These are phyloP conservation scores for Wickerhamiella pararugosa DNA, from an alignment of 1,139 yeast species.

Conservation along the genomic window DNA sequence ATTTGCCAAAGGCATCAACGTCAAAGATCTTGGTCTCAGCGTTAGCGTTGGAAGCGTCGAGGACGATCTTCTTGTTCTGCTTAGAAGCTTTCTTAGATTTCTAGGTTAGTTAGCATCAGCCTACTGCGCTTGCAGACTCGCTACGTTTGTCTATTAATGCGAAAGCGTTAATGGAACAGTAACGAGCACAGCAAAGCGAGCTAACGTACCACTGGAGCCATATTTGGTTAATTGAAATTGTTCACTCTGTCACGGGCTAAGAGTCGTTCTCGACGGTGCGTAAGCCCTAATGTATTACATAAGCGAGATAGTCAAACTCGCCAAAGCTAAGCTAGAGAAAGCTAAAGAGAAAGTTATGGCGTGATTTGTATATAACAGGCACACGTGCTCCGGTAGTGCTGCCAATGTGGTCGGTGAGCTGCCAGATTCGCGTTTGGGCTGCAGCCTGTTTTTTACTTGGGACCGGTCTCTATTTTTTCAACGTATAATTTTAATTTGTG, in stretches of 20 bases:
- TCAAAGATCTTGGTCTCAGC: slow-evolving; percentile 88
- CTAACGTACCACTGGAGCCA: slow-evolving; percentile 84
- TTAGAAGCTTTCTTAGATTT: slow-evolving; percentile 49
- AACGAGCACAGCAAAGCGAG: slow-evolving; percentile 25
- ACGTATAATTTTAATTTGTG: neutral
- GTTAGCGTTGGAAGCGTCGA: slow-evolving; percentile 87
- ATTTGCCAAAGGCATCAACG: slow-evolving; percentile 95
- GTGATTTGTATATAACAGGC: too few relatives aligned
- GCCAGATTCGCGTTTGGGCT: too few relatives aligned
- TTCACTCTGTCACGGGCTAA: neutral
- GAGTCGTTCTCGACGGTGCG: neutral
- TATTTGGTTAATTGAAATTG: slow-evolving; percentile 24
- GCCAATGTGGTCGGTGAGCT: neutral
- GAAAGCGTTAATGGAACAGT: slow-evolving; percentile 12
- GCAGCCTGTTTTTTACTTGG: neutral
- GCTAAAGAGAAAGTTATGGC: too few relatives aligned
- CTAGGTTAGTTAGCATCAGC: slow-evolving; percentile 28
- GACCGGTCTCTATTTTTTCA: neutral
- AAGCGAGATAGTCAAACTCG: neutral
- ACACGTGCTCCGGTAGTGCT: too few relatives aligned
- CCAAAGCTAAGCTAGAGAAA: too few relatives aligned
- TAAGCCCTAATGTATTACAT: neutral
- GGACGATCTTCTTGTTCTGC: slow-evolving; percentile 46
- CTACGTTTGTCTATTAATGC: slow-evolving; percentile 10
- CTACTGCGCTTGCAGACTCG: slow-evolving; percentile 26